These are phyloP conservation scores for Rutstroemia sp. DNA, from an alignment of 2,329 filamentous ascomycete species.

Conservation along the genomic window DNA sequence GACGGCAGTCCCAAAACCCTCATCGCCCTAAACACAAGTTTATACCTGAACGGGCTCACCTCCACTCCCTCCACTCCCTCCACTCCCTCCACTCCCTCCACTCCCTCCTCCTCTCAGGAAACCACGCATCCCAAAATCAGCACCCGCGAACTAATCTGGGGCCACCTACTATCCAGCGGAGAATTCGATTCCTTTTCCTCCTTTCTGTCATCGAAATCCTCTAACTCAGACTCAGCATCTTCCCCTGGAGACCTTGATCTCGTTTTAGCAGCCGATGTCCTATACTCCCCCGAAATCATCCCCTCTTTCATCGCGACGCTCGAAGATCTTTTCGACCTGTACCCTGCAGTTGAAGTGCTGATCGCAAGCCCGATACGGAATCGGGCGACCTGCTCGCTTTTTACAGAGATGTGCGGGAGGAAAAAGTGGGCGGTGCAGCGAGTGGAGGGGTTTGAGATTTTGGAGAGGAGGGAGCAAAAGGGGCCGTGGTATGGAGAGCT, in stretches of 20 bases:
- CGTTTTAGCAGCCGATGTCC: conserved; percentile 70
- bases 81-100: conserved; percentile 33
- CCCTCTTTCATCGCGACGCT: conserved; percentile 59
- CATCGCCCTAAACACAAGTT: conserved; percentile 57
- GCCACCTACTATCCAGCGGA: conserved; percentile 23
- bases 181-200: conserved; percentile 30
- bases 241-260: conserved; percentile 43
- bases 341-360: conserved; percentile 49
- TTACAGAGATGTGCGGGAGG: conserved; percentile 46
- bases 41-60: conserved; percentile 60
- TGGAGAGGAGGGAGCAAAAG: conserved; percentile 36
- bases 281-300: conserved; percentile 61
- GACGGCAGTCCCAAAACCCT: conserved; percentile 71
- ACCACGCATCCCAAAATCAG: conserved; percentile 38
- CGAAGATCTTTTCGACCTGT: conserved; percentile 50
- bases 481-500: conserved; percentile 53
- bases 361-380: conserved; percentile 69
- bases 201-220: conserved; percentile 4
- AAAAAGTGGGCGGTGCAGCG: conserved; percentile 34
- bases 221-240: not conserved
- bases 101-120: not conserved
- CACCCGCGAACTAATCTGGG: conserved; percentile 47
- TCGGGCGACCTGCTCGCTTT: conserved; percentile 57
- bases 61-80: conserved; percentile 23
- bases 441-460: conserved; percentile 37